A percentile compares a stretch with the other conserved stretches of the same genome.
These are phyloP conservation scores for Asterella californica DNA, from an alignment of 225 moss, liverwort and hornwort genomes.

Conservation along the genomic window DNA sequence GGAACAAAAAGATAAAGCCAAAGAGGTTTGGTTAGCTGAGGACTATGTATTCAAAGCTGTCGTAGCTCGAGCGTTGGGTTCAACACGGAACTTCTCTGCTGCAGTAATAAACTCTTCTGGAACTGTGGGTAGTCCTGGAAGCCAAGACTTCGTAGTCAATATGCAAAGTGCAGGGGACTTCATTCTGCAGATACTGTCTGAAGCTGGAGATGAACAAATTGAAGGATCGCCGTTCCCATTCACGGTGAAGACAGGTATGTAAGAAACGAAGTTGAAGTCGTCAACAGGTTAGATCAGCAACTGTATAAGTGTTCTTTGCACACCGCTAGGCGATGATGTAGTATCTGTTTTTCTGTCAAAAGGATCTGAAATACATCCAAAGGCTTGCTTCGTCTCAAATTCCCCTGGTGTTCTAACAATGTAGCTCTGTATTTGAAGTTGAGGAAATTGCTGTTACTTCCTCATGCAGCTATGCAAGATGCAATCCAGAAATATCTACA, in stretches of 20 bases:
- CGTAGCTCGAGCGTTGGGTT: not conserved
- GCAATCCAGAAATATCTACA: not conserved
- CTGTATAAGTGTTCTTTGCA: not conserved
- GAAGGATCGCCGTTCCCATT: slow-evolving; percentile 9
- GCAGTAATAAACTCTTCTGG: not conserved
- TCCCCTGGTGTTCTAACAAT: no score
- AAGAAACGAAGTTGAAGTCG: not conserved
- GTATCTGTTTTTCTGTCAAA: not conserved
- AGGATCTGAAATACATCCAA: not conserved
- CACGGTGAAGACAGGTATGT: not conserved
- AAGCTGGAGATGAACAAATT: not conserved
- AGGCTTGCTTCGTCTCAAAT: not conserved
- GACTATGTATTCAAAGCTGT: not conserved
- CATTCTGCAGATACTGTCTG: not conserved
- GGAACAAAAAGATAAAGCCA: not conserved
- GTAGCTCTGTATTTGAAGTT: no score
- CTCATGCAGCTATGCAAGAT: not conserved
- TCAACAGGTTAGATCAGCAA: not conserved
- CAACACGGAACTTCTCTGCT: no score
- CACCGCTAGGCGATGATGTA: not conserved
- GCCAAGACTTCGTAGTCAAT: not conserved
- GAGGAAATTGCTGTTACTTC: not conserved
- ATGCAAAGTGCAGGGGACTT: slow-evolving; percentile 6
- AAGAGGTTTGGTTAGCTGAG: not conserved
- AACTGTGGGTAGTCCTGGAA: slow-evolving; percentile 3